These are phyloP conservation scores for Epicoccum sorghinum DNA, from an alignment of 2,329 filamentous ascomycete species.

Conservation along the genomic window DNA sequence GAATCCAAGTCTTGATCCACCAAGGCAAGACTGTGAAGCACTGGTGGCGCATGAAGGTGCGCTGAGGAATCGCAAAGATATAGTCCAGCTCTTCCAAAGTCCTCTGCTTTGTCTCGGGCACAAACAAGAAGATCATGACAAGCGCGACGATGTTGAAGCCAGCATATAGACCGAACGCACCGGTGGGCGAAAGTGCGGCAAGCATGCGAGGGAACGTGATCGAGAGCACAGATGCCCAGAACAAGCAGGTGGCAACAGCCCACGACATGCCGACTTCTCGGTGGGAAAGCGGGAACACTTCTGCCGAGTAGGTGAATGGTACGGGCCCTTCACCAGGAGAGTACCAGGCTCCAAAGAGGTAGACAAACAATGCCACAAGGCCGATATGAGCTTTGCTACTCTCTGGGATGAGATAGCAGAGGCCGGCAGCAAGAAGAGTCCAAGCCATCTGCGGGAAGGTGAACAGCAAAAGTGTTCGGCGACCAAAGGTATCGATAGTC, in stretches of 20 bases:
- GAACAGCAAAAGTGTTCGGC: conserved; percentile 56
- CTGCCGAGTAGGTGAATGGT: conserved; percentile 68
- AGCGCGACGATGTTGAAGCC: conserved; percentile 38
- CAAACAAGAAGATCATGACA: conserved; percentile 38
- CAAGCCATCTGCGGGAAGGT: conserved; percentile 58
- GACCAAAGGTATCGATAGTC: conserved; percentile 60
- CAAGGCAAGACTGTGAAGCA: conserved; percentile 50
- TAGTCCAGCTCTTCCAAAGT: conserved; percentile 42
- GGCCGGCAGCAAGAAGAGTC: conserved; percentile 55
- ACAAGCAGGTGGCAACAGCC: conserved; percentile 49
- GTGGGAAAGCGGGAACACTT: conserved; percentile 72
- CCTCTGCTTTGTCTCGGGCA: conserved; percentile 41
- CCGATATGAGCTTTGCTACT: conserved; percentile 51
- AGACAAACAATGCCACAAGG: conserved; percentile 62
- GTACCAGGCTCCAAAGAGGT: conserved; percentile 57
- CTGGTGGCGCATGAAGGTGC: conserved; percentile 48
- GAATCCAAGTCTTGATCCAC: conserved; percentile 52
- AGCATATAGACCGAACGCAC: conserved; percentile 50
- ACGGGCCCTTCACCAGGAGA: conserved; percentile 58
- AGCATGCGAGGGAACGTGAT: conserved; percentile 50
- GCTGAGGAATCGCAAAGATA: conserved; percentile 49
- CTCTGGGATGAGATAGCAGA: conserved; percentile 59
- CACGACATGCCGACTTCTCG: conserved; percentile 55
- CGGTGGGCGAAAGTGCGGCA: conserved; percentile 41
- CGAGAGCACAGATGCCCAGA: conserved; percentile 49